Evolutionary conservation across 2,329 filamentous ascomycete species (phyloP).

Genomic region (Claviceps pazoutovae): DNA sequence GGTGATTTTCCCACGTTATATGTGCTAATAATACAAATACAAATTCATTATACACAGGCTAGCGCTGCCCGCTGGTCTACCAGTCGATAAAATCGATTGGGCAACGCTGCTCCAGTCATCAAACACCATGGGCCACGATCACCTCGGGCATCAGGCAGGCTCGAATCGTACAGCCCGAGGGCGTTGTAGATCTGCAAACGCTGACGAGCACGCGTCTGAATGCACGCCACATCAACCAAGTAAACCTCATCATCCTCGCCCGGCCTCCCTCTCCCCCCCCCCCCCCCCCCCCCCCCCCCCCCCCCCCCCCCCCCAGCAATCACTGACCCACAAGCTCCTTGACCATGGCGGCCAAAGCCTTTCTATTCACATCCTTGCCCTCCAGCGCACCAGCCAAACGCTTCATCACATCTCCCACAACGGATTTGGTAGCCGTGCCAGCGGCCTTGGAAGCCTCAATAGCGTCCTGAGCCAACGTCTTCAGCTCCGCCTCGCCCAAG

Average conservation of each 20-base stretch:
- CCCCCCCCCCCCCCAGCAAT: background rate
- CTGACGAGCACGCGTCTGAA: background rate
- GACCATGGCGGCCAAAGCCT: conserved; percentile 44
- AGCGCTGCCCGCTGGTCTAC: background rate
- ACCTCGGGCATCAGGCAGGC: too few relatives aligned
- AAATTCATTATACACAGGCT: background rate
- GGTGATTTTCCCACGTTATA: background rate
- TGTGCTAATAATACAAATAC: background rate
- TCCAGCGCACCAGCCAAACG: conserved; percentile 40
- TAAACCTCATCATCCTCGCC: background rate
- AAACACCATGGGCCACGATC: background rate
- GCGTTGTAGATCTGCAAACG: background rate
- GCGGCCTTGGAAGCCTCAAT: conserved; percentile 36
- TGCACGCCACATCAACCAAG: too few relatives aligned
- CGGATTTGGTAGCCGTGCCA: conserved; percentile 29
- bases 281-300: background rate
- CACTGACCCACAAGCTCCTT: conserved; percentile 30
- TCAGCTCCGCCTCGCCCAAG: conserved; percentile 44
- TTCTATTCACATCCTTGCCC: conserved; percentile 51
- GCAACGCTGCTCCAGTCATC: background rate
- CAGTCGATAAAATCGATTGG: background rate
- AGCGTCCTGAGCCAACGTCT: conserved; percentile 34
- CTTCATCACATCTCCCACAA: conserved; percentile 51
- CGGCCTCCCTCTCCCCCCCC: background rate
- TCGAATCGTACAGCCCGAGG: background rate